Conservation (phyloP, 2,329 filamentous ascomycete species). For the Fusarium equiseti region DNA sequence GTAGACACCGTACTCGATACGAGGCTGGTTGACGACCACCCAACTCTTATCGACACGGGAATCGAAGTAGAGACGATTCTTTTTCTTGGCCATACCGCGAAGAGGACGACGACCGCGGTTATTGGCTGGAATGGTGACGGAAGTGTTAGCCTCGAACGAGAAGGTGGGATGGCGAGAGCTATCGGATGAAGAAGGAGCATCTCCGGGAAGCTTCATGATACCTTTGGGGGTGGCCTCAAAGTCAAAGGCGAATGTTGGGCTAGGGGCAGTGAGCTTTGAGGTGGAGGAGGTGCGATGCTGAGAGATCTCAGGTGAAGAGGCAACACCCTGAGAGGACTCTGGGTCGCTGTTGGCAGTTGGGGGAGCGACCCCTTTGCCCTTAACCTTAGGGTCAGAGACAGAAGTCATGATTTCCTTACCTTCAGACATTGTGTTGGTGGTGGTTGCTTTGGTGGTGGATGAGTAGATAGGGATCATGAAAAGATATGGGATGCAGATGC, state of each 20-base stretch:
- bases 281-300: not conserved
- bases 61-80: not conserved
- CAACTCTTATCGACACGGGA: not conserved
- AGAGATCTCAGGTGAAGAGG: not conserved
- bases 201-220: not conserved
- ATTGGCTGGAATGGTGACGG: not conserved
- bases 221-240: not conserved
- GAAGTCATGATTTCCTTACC: not conserved
- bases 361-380: not conserved
- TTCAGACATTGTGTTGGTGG: not conserved
- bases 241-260: not conserved
- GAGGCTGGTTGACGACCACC: not conserved
- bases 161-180: not conserved
- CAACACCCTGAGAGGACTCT: not conserved
- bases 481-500: not conserved
- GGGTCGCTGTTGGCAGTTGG: not conserved
- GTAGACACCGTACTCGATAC: not conserved
- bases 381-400: not conserved
- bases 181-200: not conserved
- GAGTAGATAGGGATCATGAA: not conserved
- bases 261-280: not conserved
- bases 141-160: not conserved
- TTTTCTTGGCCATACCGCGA: not conserved
- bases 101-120: not conserved
- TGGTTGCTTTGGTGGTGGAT: not conserved